phyloP scores from a whole-genome alignment of 129 eudicot genomes.

The Silybum marianum region DNA sequence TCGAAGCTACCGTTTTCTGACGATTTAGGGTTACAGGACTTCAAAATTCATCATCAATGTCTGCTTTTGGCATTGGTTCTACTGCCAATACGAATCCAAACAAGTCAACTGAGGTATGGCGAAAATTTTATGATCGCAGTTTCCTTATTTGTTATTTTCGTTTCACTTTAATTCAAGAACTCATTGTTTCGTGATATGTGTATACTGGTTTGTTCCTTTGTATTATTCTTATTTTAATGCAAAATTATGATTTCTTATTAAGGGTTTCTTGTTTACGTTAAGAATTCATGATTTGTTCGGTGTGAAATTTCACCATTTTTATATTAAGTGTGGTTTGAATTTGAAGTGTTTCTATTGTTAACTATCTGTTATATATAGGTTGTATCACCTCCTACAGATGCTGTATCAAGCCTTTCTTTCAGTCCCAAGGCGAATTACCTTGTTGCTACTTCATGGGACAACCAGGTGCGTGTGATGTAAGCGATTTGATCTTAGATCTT shows the following conservation, averaged over 20 bases:
- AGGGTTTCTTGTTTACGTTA: neutral
- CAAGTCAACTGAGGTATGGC: slow-evolving; percentile 72
- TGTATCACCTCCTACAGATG: slow-evolving; percentile 69
- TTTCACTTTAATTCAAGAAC: neutral
- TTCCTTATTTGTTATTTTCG: neutral
- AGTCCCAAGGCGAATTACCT: slow-evolving; percentile 85
- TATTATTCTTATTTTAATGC: slow-evolving; percentile 10
- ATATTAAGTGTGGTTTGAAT: neutral
- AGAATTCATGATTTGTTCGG: neutral
- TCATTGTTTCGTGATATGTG: neutral
- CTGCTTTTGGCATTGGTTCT: slow-evolving; percentile 55
- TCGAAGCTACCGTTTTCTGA: neutral
- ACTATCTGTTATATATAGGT: slow-evolving; percentile 39
- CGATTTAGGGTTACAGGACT: slow-evolving; percentile 20
- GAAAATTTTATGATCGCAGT: neutral
- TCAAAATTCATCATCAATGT: slow-evolving; percentile 40
- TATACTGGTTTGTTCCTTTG: neutral
- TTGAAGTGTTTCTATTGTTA: neutral
- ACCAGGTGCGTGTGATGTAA: slow-evolving; percentile 59
- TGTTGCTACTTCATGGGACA: slow-evolving; percentile 96
- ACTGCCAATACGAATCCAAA: slow-evolving; percentile 56
- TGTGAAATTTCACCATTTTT: neutral
- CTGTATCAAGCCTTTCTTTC: slow-evolving; percentile 70
- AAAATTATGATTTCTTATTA: neutral
- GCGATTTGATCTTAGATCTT: neutral